Base-by-base conservation (phyloP, 495 filamentous ascomycete genomes). In the Neurospora intermedia region DNA sequence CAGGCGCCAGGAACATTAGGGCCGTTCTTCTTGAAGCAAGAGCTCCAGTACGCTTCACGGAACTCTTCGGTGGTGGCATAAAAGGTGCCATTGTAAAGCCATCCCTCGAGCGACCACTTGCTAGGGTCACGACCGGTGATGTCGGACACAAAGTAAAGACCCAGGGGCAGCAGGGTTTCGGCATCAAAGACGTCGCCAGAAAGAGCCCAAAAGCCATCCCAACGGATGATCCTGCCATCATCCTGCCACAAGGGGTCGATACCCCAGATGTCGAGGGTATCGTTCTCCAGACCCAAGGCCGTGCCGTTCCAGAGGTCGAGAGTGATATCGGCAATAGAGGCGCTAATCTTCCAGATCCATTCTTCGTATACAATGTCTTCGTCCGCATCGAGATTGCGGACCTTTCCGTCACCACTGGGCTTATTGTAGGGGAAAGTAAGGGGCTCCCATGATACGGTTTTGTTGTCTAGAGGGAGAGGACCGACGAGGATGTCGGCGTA, bases 51-150 rank as follows among this genome's bases (percentile, higher is more conserved):
- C 6, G 87, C 86, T 4, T 71, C 70, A 13, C 83, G 77, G 74
- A 88, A 87, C 2, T 79, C 84, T 27, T 83, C 77, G 41, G 80
- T 81, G 8, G 82, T 79, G 42, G 79, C 74, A 74, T 88, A 89
- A 59, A 87, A 80, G 54, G 82, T 79, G 71, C 82, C 82, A 76
- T 86, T 84, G 76, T 87, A 89, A 18, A 84, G 81, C 80, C 84
- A 86, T 62, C 82, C 81, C 13, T 80, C 78, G n/a, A 86, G 71
- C 41, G 76, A 79, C 87, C 87, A 88, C 48, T 83, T 76, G 31
- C 73, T 75, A 3, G 78, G 77, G 69, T 87, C 82, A 20, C 85
- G 81, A 7, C 85, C 85, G 1, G 85, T 87, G 38, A 85, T 75
- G 75, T 87, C 83, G 41, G 78, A 74, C 72, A 78, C 80, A 74